Evolutionary conservation across 768 basidiomycete species (phyloP).

Genomic region (Suillus occidentalis): DNA sequence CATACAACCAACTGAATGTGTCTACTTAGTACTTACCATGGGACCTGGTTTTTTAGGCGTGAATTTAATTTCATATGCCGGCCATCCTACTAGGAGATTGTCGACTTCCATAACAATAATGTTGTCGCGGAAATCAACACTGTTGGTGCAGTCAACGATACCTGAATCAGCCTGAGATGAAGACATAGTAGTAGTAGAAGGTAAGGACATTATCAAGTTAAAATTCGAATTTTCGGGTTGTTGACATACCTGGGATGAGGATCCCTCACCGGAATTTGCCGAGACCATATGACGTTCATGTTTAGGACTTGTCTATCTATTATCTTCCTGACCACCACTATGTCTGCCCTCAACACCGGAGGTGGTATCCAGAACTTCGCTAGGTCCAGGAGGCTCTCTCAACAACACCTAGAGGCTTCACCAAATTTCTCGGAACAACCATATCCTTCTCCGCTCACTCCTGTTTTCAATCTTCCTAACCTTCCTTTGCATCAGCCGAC

Average conservation of each 20-base stretch:
- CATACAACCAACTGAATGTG: background rate
- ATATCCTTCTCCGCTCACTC: background rate
- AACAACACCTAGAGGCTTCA: background rate
- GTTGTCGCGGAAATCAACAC: background rate
- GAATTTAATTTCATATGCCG: background rate
- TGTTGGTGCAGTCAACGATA: background rate
- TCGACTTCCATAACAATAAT: background rate
- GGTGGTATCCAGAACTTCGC: background rate
- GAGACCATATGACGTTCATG: too few species aligned
- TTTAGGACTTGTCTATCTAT: too few species aligned
- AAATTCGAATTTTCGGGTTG: background rate
- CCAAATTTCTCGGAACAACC: background rate
- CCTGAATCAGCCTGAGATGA: background rate
- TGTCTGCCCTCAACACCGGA: background rate
- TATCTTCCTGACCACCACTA: background rate
- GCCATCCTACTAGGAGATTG: slow-evolving; percentile 6
- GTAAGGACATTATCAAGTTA: background rate
- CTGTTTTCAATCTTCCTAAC: background rate
- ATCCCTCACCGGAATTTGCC: too few species aligned
- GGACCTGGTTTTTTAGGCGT: slow-evolving; percentile 4
- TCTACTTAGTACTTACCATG: background rate
- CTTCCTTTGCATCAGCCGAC: too few species aligned
- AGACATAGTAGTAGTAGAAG: background rate
- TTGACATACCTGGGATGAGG: too few species aligned
- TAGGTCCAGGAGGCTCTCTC: background rate